Percentiles rank a stretch among this genome's conserved stretches.
These are phyloP conservation scores for Penicillium brevicompactum DNA, from an alignment of 2,329 filamentous ascomycete species.

Conservation along the genomic window DNA sequence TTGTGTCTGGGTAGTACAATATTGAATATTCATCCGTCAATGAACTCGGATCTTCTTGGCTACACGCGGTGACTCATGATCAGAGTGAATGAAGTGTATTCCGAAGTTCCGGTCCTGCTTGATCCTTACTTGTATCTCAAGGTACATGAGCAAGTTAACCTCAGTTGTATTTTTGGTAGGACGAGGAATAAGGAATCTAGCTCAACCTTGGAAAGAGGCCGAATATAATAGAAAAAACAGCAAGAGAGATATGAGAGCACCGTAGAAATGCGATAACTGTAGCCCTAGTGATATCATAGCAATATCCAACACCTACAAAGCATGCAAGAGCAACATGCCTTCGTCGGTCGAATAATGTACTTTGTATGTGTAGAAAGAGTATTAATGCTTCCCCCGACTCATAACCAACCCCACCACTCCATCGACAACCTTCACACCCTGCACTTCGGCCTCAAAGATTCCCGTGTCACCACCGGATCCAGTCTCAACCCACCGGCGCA, in stretches of 20 bases:
- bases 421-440: slow-evolving; percentile 57
- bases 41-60: background rate
- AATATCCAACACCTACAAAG: background rate
- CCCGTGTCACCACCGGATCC: slow-evolving; percentile 55
- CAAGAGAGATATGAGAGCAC: background rate
- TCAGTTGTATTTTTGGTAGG: background rate
- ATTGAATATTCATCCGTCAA: background rate
- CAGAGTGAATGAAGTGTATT: background rate
- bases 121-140: background rate
- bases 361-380: slow-evolving; percentile 4
- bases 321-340: background rate
- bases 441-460: slow-evolving; percentile 57
- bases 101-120: background rate
- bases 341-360: slow-evolving; percentile 8
- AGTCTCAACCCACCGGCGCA: slow-evolving; percentile 71
- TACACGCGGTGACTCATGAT: background rate
- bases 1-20: background rate
- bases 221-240: background rate
- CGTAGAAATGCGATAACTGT: background rate
- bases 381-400: slow-evolving; percentile 27
- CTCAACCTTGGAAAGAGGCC: background rate
- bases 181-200: background rate
- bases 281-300: background rate
- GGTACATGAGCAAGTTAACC: background rate
- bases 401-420: slow-evolving; percentile 57